A percentile compares a stretch with the other conserved stretches of the same genome.
Evolutionary conservation across 176 grass and related monocot species (phyloP).

Genomic region (Calamus simplicifolius): DNA sequence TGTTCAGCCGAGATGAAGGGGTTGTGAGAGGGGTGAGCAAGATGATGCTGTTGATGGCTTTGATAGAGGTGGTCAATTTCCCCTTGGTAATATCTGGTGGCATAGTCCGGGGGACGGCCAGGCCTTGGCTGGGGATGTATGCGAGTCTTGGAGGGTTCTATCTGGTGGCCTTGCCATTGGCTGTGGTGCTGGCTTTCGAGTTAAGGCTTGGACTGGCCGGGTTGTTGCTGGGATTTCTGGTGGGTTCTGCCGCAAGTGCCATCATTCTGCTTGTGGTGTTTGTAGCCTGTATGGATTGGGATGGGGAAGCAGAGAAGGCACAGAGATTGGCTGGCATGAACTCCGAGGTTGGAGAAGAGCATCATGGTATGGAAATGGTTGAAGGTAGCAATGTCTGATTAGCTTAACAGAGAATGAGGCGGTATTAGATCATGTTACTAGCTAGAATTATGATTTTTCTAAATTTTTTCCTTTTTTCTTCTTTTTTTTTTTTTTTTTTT

Average conservation of each 20-base stretch:
- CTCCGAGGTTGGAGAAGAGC: background rate
- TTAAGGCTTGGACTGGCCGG: slow-evolving; percentile 38
- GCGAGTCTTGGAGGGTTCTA: slow-evolving; percentile 70
- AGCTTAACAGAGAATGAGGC: no score
- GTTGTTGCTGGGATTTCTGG: slow-evolving; percentile 46
- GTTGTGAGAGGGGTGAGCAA: slow-evolving; percentile 38
- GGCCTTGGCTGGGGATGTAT: slow-evolving; percentile 60
- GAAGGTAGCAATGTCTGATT: no score
- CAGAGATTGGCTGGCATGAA: slow-evolving; percentile 15
- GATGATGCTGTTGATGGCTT: slow-evolving; percentile 74
- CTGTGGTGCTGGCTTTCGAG: slow-evolving; percentile 53
- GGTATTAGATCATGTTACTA: no score
- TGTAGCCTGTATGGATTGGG: slow-evolving; percentile 55
- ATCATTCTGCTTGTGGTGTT: slow-evolving; percentile 32
- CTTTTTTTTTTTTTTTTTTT: no score
- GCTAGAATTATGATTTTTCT: no score
- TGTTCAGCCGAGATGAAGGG: slow-evolving; percentile 38
- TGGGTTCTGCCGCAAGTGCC: slow-evolving; percentile 37
- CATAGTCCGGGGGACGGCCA: slow-evolving; percentile 59
- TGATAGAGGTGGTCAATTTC: slow-evolving; percentile 80
- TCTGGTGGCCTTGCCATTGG: slow-evolving; percentile 55
- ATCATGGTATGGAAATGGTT: background rate
- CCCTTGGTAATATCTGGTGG: slow-evolving; percentile 72
- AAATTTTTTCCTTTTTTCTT: no score
- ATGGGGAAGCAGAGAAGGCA: slow-evolving; percentile 47